Conservation (phyloP, 129 eudicot genomes). For the Cynara cardunculus region DNA sequence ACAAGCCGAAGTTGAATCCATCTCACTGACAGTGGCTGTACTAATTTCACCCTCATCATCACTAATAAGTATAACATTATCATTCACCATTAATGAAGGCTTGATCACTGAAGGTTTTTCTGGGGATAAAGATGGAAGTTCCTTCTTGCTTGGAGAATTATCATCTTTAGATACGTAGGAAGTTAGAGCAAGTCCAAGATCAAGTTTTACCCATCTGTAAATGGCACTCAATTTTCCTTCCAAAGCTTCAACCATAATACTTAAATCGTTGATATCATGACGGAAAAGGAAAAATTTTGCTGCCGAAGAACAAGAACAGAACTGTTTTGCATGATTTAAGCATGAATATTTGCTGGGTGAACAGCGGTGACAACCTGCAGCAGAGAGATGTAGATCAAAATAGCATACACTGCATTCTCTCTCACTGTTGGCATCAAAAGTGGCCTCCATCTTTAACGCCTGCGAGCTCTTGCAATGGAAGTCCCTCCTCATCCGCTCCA, state of each 20-base stretch:
- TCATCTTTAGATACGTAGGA: slow-evolving; percentile 59
- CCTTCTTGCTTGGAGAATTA: neutral
- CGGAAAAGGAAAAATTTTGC: slow-evolving; percentile 88
- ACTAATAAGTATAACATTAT: slow-evolving; percentile 57
- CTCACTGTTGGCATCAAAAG: slow-evolving; percentile 80
- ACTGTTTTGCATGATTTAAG: slow-evolving; percentile 87
- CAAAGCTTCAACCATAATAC: slow-evolving; percentile 84
- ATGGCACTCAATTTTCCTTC: slow-evolving; percentile 95
- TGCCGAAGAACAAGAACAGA: slow-evolving; percentile 85
- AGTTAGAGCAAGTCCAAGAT: slow-evolving; percentile 78
- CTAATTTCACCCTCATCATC: slow-evolving; percentile 70
- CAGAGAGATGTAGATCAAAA: slow-evolving; percentile 90
- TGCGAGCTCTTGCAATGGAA: slow-evolving; percentile 72
- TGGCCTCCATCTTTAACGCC: slow-evolving; percentile 82
- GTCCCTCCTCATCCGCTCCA: slow-evolving; percentile 84
- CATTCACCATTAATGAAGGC: slow-evolving; percentile 27
- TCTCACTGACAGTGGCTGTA: neutral
- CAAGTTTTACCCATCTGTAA: slow-evolving; percentile 92
- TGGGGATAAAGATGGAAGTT: neutral
- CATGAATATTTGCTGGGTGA: slow-evolving; percentile 91
- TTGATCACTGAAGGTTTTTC: slow-evolving; percentile 22
- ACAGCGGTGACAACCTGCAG: slow-evolving; percentile 87
- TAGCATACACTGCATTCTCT: slow-evolving; percentile 89
- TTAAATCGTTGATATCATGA: slow-evolving; percentile 72
- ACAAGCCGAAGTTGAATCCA: slow-evolving; percentile 22